These are phyloP conservation scores for Aegilops umbellulata DNA, from an alignment of 176 grass and related monocot species.

Conservation along the genomic window DNA sequence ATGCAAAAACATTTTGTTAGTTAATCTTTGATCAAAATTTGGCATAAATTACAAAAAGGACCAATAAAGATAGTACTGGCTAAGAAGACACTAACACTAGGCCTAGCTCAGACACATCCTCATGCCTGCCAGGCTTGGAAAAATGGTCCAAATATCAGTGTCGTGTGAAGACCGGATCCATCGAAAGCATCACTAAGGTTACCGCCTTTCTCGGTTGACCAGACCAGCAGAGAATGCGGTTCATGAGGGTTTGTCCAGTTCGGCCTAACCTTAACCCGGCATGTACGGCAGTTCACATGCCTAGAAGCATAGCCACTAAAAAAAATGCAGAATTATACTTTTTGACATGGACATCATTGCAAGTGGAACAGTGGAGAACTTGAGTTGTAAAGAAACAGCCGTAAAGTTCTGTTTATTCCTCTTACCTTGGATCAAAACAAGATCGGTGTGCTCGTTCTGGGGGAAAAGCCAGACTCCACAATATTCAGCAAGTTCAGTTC, in stretches of 20 bases:
- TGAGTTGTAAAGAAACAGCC: neutral
- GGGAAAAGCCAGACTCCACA: no score
- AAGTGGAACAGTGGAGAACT: neutral
- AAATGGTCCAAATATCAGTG: constrained; percentile 6
- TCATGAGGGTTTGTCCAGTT: neutral
- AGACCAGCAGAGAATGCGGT: neutral
- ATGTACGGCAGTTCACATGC: constrained; percentile 1
- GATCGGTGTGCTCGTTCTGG: no score
- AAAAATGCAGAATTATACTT: neutral
- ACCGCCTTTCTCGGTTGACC: neutral
- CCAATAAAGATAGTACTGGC: no score
- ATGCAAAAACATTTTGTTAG: no score
- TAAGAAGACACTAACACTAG: neutral
- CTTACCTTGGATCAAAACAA: neutral
- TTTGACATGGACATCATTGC: neutral
- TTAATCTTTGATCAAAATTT: no score
- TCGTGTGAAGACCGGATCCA: constrained; percentile 15
- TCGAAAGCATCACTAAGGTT: neutral
- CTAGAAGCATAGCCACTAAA: no score
- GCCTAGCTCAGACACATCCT: neutral
- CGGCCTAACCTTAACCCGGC: constrained; percentile 2
- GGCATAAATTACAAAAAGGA: no score
- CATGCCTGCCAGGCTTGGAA: neutral
- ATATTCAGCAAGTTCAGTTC: no score
- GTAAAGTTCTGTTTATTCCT: neutral